Base-by-base conservation (phyloP, 805 yeast species). In the Blastobotrys mokoenaii region DNA sequence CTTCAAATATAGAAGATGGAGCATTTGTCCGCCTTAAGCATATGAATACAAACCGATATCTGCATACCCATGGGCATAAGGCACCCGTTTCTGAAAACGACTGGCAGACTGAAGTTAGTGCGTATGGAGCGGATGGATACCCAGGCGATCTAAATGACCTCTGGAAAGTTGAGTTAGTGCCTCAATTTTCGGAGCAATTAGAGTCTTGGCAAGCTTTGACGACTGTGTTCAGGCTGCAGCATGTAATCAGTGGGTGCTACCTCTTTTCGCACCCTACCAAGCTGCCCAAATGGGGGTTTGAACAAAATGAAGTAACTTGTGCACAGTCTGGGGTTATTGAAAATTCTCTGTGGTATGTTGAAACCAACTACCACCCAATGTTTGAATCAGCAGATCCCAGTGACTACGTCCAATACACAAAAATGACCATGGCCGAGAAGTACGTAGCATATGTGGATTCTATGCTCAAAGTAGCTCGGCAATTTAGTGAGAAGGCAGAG, bases 231-330 rank as follows among this genome's bases (percentile, higher is more conserved):
- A 78, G 74, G 55, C 59, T 85, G 10, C 62, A 66, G 32, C 85
- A 81, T 58, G 61, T 65, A 7, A 79, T 79, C 11, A 74, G 79
- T 31, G 63, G 67, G 17, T 86, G 95, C 60, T 67, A 68, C 11
- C 57, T 86, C 41, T 56, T 84, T 49, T 73, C 82, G 8, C 90
- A 84, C 54, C 74, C 73, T 30, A 69, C 69, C 3, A 71, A 67
- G 51, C 64, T 86, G 35, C 90, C 90, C 8, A 66, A 65, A 2
- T 80, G 87, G 85, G 94, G 80, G 1, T 70, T 69, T 50, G 64
- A 67, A 31, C 90, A 83, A 54, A 79, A 78, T 58, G 95, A 86
- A 66, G 85, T 85, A 3, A 63, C 82, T 22, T 86, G 96, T 62
- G 70, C 82, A 34, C 76, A 76, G 29, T 74, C 73, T 12, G 85